Evolutionary conservation across 257 asterid genomes (phyloP).

Genomic region (Solanum piurae): DNA sequence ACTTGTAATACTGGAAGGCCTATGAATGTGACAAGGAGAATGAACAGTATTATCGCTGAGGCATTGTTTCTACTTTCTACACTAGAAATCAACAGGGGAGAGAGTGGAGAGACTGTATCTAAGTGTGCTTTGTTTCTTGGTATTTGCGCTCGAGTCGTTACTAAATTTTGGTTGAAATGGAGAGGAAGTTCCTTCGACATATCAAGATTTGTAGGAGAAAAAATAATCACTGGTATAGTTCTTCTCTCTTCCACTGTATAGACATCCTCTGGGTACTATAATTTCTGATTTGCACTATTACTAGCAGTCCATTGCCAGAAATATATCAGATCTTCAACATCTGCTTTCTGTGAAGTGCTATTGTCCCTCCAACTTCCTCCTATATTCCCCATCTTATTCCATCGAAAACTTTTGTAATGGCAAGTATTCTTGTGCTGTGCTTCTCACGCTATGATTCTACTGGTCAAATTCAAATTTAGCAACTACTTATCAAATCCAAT

Average conservation of each 20-base stretch:
- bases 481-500: neutral
- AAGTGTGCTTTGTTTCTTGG: neutral
- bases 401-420: neutral
- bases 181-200: neutral
- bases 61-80: neutral
- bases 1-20: neutral
- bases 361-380: neutral
- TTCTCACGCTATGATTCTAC: neutral
- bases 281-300: neutral
- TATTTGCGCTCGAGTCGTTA: neutral
- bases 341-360: neutral
- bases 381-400: neutral
- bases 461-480: neutral
- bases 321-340: neutral
- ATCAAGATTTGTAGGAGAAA: neutral
- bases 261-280: neutral
- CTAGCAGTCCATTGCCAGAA: neutral
- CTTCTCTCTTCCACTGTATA: neutral
- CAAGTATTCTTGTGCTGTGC: neutral
- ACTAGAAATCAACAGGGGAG: neutral
- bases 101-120: neutral
- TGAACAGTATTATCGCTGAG: neutral
- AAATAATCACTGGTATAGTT: neutral
- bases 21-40: neutral
- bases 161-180: neutral